Evolutionary conservation across 768 basidiomycete species (phyloP).

Genomic region (Podaxis sp.): DNA sequence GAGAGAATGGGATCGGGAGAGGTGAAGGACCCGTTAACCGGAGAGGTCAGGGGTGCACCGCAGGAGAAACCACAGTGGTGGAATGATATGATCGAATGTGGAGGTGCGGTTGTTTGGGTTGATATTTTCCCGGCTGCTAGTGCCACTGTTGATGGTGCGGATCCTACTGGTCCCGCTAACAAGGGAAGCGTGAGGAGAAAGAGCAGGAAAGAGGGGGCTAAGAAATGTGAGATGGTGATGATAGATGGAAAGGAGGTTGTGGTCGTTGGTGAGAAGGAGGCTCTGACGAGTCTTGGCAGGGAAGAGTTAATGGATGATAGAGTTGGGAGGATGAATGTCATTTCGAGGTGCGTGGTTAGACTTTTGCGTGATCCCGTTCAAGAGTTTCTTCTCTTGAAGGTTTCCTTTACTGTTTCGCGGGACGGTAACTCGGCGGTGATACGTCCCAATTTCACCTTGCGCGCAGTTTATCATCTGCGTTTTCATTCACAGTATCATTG

Average conservation of each 20-base stretch:
- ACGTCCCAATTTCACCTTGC: conserved; percentile 6
- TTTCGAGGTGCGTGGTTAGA: conserved; percentile 55
- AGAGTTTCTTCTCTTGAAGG: conserved; percentile 3
- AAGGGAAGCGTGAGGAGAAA: conserved; percentile 24
- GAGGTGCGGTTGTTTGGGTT: conserved; percentile 49
- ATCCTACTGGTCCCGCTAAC: conserved; percentile 1
- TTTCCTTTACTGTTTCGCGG: conserved; percentile 13
- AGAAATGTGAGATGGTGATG: conserved; percentile 25
- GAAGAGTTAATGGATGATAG: conserved; percentile 77
- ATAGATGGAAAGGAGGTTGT: conserved; percentile 51
- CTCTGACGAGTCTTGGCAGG: conserved; percentile 64
- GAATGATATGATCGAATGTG: conserved; percentile 35
- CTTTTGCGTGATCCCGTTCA: conserved; percentile 15
- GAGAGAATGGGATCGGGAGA: conserved; percentile 67
- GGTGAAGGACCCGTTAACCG: conserved; percentile 79
- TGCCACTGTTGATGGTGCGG: neutral
- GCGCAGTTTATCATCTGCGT: neutral
- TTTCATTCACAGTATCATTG: neutral
- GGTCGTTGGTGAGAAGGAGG: conserved; percentile 75
- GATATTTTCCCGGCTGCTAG: conserved; percentile 44
- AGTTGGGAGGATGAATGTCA: conserved; percentile 60
- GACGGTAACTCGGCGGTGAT: conserved; percentile 11
- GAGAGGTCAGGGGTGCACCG: conserved; percentile 56
- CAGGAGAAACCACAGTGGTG: conserved; percentile 70
- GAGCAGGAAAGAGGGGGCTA: conserved; percentile 25